Evolutionary conservation across 2,329 filamentous ascomycete genomes (phyloP).

Genomic region (Stylonectria norvegica): DNA sequence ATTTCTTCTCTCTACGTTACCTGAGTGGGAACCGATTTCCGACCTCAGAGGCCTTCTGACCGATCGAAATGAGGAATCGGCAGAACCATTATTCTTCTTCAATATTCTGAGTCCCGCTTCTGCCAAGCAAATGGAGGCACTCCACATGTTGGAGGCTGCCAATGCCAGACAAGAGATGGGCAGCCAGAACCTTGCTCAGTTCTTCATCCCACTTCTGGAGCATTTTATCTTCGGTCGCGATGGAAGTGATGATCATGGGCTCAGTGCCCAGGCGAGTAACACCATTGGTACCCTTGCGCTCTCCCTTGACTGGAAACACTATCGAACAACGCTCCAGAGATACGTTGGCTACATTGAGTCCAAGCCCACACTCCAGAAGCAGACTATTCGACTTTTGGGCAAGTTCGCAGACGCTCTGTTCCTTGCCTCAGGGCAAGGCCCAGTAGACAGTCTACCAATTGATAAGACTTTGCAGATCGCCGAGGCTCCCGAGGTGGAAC

Average conservation of each 20-base stretch:
- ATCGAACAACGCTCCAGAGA: conserved; percentile 76
- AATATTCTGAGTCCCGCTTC: conserved; percentile 90
- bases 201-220: conserved; percentile 88
- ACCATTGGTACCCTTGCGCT: conserved; percentile 72
- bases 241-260: conserved; percentile 71
- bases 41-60: conserved; percentile 70
- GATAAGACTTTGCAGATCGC: too few species aligned
- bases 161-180: conserved; percentile 62
- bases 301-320: conserved; percentile 86
- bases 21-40: conserved; percentile 65
- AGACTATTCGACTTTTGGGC: conserved; percentile 76
- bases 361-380: conserved; percentile 81
- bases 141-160: conserved; percentile 70
- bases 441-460: too few species aligned
- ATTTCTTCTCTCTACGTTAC: conserved; percentile 68
- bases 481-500: too few species aligned
- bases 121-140: conserved; percentile 77
- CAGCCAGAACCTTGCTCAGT: conserved; percentile 75
- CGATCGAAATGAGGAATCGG: conserved; percentile 59
- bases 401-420: conserved; percentile 76
- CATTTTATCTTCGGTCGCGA: conserved; percentile 89
- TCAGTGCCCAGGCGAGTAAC: conserved; percentile 81
- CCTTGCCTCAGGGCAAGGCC: conserved; percentile 54
- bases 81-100: conserved; percentile 75
- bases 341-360: conserved; percentile 79